Conservation (phyloP, 257 asterid genomes). For the Oldenlandia corymbosa region DNA sequence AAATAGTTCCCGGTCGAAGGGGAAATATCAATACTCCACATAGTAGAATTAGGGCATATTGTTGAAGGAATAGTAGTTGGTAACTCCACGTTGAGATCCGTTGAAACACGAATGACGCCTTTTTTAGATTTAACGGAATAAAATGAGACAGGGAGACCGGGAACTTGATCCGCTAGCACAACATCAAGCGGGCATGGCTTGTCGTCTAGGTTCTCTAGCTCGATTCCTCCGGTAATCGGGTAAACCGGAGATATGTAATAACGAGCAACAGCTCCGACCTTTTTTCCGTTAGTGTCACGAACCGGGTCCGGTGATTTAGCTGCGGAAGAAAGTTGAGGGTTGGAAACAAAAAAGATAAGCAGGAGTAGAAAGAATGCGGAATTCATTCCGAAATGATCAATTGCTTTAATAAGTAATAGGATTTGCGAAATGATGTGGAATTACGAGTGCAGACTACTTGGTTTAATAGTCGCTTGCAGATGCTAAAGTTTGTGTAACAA, state of each 20-base stretch:
- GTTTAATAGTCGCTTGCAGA: no score
- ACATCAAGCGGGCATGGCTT: conserved; percentile 3
- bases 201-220: neutral
- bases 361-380: no score
- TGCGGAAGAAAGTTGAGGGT: no score
- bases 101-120: conserved; percentile 3
- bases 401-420: no score
- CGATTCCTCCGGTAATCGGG: neutral
- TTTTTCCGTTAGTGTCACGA: neutral
- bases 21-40: neutral
- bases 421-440: no score
- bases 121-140: neutral
- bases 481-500: no score
- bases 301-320: no score
- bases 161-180: neutral
- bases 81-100: conserved; percentile 2
- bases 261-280: neutral
- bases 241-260: neutral
- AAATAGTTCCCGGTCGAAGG: neutral
- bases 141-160: conserved; percentile 1
- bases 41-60: neutral
- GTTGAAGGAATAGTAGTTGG: no score
- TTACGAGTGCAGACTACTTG: no score
- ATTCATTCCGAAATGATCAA: no score
- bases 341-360: no score